Conservation (phyloP, 176 grass and related monocot species). For the Tillandsia leiboldiana region DNA sequence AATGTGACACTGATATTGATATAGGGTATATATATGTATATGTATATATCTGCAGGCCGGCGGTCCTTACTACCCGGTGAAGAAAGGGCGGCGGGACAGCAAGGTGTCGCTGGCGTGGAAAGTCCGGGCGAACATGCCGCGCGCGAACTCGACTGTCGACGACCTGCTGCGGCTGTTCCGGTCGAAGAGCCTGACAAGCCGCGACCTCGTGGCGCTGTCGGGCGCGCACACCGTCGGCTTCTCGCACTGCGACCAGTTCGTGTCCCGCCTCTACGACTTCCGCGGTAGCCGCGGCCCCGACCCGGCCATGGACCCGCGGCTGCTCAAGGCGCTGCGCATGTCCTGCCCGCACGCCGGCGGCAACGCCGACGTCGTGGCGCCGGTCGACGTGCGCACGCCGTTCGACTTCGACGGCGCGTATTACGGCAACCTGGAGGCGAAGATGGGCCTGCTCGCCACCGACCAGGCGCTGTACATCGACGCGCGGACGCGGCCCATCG, state of each 20-base stretch:
- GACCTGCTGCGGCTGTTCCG: slow-evolving; percentile 77
- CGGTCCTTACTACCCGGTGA: slow-evolving; percentile 63
- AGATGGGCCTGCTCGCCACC: slow-evolving; percentile 60
- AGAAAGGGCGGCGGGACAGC: slow-evolving; percentile 88
- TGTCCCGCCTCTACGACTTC: slow-evolving; percentile 22
- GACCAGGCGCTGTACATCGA: slow-evolving; percentile 80
- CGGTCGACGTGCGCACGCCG: slow-evolving; percentile 24
- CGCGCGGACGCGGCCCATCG: slow-evolving; percentile 44
- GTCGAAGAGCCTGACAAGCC: slow-evolving; percentile 26
- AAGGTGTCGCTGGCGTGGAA: slow-evolving; percentile 60
- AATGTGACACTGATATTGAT: too few relatives aligned
- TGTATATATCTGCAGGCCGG: slow-evolving; percentile 37
- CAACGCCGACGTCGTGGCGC: slow-evolving; percentile 25
- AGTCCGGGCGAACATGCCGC: slow-evolving; percentile 51
- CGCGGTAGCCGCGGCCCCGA: slow-evolving; percentile 7
- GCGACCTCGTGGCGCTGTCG: slow-evolving; percentile 19
- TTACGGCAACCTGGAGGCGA: slow-evolving; percentile 25
- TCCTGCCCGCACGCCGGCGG: slow-evolving; percentile 15
- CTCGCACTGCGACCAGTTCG: slow-evolving; percentile 60
- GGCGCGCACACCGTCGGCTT: slow-evolving; percentile 62
- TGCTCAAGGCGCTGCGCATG: slow-evolving; percentile 29
- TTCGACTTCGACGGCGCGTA: slow-evolving; percentile 28
- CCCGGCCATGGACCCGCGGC: slow-evolving; percentile 53
- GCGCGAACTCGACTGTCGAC: slow-evolving; percentile 65
- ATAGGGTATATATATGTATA: background rate